Conservation (phyloP, 2,329 filamentous ascomycete genomes). For the Trichophyton verrucosum region DNA sequence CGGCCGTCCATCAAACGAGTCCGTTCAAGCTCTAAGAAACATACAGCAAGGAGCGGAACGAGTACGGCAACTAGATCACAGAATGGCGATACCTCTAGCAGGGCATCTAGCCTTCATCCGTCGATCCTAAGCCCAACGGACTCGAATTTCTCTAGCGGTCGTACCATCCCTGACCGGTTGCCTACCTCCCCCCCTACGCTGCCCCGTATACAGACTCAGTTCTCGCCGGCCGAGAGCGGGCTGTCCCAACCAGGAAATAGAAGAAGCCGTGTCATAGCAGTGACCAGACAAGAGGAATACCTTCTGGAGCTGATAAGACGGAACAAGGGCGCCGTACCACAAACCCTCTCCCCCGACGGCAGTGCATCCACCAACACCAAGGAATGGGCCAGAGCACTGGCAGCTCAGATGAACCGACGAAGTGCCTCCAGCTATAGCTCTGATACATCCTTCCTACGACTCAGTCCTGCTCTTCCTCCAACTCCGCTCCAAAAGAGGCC, state of each 20-base stretch:
- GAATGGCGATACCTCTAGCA: conserved; percentile 16
- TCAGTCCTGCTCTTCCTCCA: conserved; percentile 25
- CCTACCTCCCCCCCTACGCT: conserved; percentile 9
- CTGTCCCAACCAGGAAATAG: conserved; percentile 18
- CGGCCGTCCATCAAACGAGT: conserved; percentile 20
- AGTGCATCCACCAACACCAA: conserved; percentile 8
- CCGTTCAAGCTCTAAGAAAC: conserved; percentile 18
- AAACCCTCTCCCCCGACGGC: conserved; percentile 25
- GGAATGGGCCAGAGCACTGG: conserved; percentile 7
- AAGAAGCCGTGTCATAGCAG: conserved; percentile 39
- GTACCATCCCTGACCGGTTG: conserved; percentile 25
- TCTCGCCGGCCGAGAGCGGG: conserved; percentile 4
- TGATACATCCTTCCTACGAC: conserved; percentile 30
- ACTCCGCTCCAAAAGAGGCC: conserved; percentile 8
- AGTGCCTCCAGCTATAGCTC: conserved; percentile 21
- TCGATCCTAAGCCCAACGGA: conserved; percentile 17
- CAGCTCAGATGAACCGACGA: conserved; percentile 8
- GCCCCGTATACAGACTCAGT: neutral
- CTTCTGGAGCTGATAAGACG: conserved; percentile 40
- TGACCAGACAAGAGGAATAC: conserved; percentile 42
- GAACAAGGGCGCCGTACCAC: conserved; percentile 36
- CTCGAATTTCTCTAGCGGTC: conserved; percentile 21
- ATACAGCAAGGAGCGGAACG: conserved; percentile 13
- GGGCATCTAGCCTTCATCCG: conserved; percentile 21
- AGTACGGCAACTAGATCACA: conserved; percentile 12